A percentile compares a stretch with the other conserved stretches of the same genome.
Conservation (phyloP, 1,284 basidiomycete species). For the Naganishia sp. region DNA sequence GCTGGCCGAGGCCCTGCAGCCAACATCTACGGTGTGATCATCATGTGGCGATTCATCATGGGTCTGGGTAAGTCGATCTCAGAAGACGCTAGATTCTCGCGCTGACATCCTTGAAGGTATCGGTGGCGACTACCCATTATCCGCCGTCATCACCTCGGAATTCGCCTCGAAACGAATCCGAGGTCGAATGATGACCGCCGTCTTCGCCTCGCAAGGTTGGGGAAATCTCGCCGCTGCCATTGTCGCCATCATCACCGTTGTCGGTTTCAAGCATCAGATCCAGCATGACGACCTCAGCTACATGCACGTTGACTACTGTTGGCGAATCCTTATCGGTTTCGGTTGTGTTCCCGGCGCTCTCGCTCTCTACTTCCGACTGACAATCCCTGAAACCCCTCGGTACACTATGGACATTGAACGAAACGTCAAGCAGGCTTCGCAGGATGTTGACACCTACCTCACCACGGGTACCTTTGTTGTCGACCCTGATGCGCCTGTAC, state of each 20-base stretch:
- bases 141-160: conserved; percentile 61
- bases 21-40: conserved; percentile 68
- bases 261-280: conserved; percentile 68
- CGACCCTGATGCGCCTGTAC: conserved; percentile 62
- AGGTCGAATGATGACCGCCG: conserved; percentile 59
- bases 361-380: conserved; percentile 58
- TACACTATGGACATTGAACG: conserved; percentile 90
- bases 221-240: conserved; percentile 66
- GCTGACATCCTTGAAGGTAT: conserved; percentile 39
- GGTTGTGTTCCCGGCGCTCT: conserved; percentile 54
- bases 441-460: conserved; percentile 66
- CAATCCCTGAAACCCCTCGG: conserved; percentile 62
- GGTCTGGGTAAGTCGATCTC: conserved; percentile 63
- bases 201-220: conserved; percentile 59
- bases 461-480: conserved; percentile 58
- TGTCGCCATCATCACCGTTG: conserved; percentile 66
- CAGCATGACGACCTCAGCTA: conserved; percentile 55
- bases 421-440: conserved; percentile 70
- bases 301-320: conserved; percentile 55
- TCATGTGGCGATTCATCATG: conserved; percentile 64
- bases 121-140: conserved; percentile 63
- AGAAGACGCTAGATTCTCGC: no score
- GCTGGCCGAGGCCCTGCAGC: conserved; percentile 63
- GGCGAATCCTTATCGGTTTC: conserved; percentile 58
- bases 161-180: conserved; percentile 70